Base-by-base conservation (phyloP, 1,139 yeast species). In the Diutina ranongensis region DNA sequence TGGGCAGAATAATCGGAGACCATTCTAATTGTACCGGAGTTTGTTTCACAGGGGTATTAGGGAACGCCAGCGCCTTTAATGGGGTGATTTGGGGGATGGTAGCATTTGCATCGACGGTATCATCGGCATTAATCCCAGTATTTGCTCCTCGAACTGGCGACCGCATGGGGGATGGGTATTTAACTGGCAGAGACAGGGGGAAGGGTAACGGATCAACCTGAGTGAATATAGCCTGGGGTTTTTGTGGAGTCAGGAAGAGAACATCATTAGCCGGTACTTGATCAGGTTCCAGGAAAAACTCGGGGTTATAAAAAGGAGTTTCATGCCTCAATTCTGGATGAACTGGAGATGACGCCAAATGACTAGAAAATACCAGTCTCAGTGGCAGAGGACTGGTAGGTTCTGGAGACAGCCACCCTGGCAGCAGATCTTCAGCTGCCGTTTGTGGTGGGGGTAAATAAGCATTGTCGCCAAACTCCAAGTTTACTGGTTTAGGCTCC, bases 1-100 rank as follows among this genome's bases (percentile, higher is more conserved):
- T 63, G 16, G 77, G 74, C 44, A 74, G 67, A 15, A 76, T 65
- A 9, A 76, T 69, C 3, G 81, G 79, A 51, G 78, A 72, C 82
- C 81, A 74, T 54, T 73, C 74, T 28, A 72, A 58, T 13, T 66
- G 61, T 28, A 72, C 63, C 32, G 28, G 31, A 31, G 60, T 58
- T 49, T 63, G 70, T 31, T 58, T 57, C 15, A 59, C 56, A 7
- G 74, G 74, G 1, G 72, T 68, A 47, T 60, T 59, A 15, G 67
- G 67, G 5, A 62, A 56, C 20, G 53, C 55, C 13, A 54, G 54
- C 38, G 58, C 59, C 49, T 63, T 66, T 45, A 68, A 56, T 2
- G 75, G 75, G 2, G 74, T 68, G 46, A 69, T 55, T 52, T 68
- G 73, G 7, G 67, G 55, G 8, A 67, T 61, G 12, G 74, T 68